These are phyloP conservation scores for Aspergillus sp. DNA, from an alignment of 2,329 filamentous ascomycete species.

Conservation along the genomic window DNA sequence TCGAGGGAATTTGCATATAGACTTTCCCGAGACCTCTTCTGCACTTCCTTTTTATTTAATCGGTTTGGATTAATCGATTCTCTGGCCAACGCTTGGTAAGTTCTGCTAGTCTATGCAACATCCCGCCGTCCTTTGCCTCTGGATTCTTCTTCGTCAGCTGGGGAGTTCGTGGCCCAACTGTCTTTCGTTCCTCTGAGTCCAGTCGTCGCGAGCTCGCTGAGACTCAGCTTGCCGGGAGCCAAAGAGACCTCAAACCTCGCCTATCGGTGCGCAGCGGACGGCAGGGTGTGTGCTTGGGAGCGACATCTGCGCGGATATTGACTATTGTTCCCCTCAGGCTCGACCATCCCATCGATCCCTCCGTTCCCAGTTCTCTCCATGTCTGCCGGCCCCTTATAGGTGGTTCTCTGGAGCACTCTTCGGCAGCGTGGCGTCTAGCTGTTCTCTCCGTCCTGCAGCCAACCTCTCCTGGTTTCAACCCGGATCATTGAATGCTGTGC, in stretches of 20 bases:
- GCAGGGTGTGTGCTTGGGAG: constrained; percentile 13
- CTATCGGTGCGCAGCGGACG: constrained; percentile 16
- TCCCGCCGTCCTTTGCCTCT: constrained; percentile 20
- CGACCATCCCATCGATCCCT: constrained; percentile 6
- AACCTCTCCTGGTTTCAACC: constrained; percentile 28
- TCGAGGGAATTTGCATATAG: constrained; percentile 30
- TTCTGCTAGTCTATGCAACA: constrained; percentile 29
- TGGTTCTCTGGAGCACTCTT: constrained; percentile 16
- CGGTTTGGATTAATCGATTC: constrained; percentile 1
- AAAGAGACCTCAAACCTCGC: constrained; percentile 24
- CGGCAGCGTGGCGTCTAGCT: constrained; percentile 22
- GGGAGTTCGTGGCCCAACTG: constrained; percentile 34
- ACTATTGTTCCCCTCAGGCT: constrained; percentile 9
- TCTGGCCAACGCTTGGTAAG: constrained; percentile 28
- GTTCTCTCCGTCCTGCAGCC: constrained; percentile 27
- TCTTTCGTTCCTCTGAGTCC: constrained; percentile 31
- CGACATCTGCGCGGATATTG: constrained; percentile 15
- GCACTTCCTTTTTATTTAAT: constrained; percentile 16
- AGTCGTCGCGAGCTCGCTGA: constrained; percentile 27
- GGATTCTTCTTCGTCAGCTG: constrained; percentile 36
- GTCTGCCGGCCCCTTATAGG: constrained; percentile 17
- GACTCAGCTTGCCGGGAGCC: constrained; percentile 13
- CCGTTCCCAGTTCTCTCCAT: constrained; percentile 13
- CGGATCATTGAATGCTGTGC: constrained; percentile 26
- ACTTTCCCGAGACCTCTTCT: constrained; percentile 21